Conservation (phyloP, 2,329 filamentous ascomycete genomes). For the Rhexocercosporidium sp. region DNA sequence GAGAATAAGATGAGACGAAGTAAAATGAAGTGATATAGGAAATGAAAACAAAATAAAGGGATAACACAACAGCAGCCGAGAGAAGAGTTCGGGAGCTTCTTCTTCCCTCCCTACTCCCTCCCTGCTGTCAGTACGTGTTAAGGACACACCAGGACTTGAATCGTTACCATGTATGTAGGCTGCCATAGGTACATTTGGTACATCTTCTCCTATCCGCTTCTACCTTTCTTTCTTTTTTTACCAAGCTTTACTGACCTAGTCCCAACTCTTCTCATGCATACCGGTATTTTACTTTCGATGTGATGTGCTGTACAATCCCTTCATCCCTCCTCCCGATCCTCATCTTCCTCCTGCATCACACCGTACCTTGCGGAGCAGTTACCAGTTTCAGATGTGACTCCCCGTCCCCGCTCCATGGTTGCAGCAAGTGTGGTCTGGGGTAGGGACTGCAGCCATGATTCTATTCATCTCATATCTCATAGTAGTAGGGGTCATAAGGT, state of each 20-base stretch:
- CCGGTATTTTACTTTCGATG: not conserved
- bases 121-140: not conserved
- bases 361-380: slow-evolving; percentile 6
- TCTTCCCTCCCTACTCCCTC: not conserved
- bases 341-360: not conserved
- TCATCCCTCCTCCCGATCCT: not conserved
- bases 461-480: not conserved
- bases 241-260: too few species aligned
- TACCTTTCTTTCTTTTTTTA: not conserved
- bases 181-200: not conserved
- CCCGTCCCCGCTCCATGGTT: slow-evolving; percentile 1
- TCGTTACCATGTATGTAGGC: not conserved
- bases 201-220: not conserved
- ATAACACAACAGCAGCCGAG: not conserved
- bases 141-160: not conserved
- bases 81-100: not conserved
- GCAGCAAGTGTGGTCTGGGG: not conserved
- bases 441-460: too few species aligned
- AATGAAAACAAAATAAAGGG: slow-evolving; percentile 6
- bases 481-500: not conserved
- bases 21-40: not conserved
- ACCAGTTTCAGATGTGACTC: not conserved
- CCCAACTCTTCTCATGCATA: not conserved
- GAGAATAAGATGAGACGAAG: not conserved
- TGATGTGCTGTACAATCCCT: not conserved